A percentile compares a stretch with the other conserved stretches of the same genome.
Conservation (phyloP, 768 basidiomycete genomes). For the Boletus patriciae region DNA sequence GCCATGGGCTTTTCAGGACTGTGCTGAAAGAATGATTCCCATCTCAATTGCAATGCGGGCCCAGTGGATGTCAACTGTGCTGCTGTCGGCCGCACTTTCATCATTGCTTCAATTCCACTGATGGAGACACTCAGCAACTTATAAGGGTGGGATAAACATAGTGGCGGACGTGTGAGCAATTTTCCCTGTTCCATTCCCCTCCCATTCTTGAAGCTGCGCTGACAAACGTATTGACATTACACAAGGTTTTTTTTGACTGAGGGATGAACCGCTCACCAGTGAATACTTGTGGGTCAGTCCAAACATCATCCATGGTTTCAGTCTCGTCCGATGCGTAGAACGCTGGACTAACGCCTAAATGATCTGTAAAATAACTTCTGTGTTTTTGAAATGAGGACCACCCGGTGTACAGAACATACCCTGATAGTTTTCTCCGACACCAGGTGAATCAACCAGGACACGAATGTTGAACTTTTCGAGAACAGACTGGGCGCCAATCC, state of each 20-base stretch:
- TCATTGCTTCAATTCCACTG: constrained; percentile 53
- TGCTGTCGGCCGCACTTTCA: constrained; percentile 52
- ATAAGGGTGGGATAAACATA: neutral
- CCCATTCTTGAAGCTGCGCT: constrained; percentile 37
- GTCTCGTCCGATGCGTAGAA: constrained; percentile 46
- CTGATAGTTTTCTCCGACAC: constrained; percentile 71
- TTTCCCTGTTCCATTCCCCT: constrained; percentile 44
- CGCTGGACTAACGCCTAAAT: constrained; percentile 20
- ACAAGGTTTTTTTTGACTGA: neutral
- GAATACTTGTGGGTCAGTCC: constrained; percentile 37
- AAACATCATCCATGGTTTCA: constrained; percentile 50
- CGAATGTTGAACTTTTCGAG: constrained; percentile 48
- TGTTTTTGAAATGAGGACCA: neutral
- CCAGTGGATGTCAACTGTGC: constrained; percentile 45
- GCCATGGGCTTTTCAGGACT: constrained; percentile 58
- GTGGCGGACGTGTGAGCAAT: constrained; percentile 53
- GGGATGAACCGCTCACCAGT: constrained; percentile 35
- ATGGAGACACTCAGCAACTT: neutral
- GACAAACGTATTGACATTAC: neutral
- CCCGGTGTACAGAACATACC: constrained; percentile 31
- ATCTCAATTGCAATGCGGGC: constrained; percentile 46
- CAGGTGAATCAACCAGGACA: constrained; percentile 63
- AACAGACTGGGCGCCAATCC: constrained; percentile 58
- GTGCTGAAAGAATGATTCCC: constrained; percentile 51
- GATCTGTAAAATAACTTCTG: constrained; percentile 22